These are phyloP conservation scores for Allium cepa DNA, from an alignment of 106 monocot genomes.

Conservation along the genomic window DNA sequence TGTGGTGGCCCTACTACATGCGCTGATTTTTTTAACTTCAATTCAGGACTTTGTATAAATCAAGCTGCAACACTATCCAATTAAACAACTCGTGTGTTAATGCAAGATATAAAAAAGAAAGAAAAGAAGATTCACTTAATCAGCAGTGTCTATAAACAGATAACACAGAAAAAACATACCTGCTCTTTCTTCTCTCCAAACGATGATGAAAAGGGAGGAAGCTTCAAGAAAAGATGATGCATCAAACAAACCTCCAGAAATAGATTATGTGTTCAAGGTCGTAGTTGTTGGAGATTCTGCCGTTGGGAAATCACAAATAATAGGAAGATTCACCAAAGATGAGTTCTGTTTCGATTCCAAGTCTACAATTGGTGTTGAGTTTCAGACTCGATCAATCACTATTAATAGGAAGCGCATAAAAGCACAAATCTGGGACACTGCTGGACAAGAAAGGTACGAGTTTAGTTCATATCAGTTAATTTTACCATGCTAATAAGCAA, in stretches of 20 bases:
- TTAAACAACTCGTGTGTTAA: too few relatives aligned
- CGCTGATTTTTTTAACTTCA: too few relatives aligned
- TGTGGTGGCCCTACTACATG: too few relatives aligned
- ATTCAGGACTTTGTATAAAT: too few relatives aligned
- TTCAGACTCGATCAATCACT: conserved; percentile 47
- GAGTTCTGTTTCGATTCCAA: conserved; percentile 46
- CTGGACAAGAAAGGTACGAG: conserved; percentile 44
- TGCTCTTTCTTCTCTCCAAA: too few relatives aligned
- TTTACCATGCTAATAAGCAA: too few relatives aligned
- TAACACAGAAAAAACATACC: not conserved
- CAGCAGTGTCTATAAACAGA: too few relatives aligned
- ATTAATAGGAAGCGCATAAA: conserved; percentile 42
- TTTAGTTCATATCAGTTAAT: too few relatives aligned
- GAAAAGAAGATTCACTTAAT: too few relatives aligned
- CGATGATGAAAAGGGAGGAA: not conserved
- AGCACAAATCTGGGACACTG: conserved; percentile 85
- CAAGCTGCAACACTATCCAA: too few relatives aligned
- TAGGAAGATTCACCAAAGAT: conserved; percentile 40
- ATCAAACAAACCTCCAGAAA: conserved; percentile 8
- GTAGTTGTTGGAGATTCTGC: conserved; percentile 52
- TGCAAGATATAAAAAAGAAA: too few relatives aligned
- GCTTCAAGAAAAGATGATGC: not conserved
- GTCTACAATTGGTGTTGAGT: conserved; percentile 60
- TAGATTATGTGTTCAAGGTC: conserved; percentile 55
- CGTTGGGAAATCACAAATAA: conserved; percentile 51